phyloP scores from a whole-genome alignment of 495 filamentous ascomycete species.

The Oidiodendron maius region DNA sequence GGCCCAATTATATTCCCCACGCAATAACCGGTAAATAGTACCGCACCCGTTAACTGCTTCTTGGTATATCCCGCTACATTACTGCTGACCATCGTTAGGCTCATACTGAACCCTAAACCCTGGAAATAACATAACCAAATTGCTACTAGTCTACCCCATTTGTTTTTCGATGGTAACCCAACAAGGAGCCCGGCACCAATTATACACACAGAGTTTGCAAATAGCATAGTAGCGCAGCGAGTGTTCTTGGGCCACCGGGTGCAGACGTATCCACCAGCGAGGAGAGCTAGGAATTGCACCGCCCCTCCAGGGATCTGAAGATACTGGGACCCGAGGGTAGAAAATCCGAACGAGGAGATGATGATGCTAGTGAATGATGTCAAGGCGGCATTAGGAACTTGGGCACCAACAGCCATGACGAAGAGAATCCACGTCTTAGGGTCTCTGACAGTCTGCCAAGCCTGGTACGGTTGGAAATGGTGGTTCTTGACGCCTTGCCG shows the following conservation, averaged over 20 bases:
- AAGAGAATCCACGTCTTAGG: conserved; percentile 55
- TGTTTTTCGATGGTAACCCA: conserved; percentile 14
- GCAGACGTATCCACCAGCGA: conserved; percentile 53
- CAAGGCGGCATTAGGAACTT: conserved; percentile 17
- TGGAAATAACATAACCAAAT: conserved; percentile 23
- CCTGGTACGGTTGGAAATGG: conserved; percentile 39
- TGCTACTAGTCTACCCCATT: conserved; percentile 29
- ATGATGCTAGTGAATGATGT: conserved; percentile 21
- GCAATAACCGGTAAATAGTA: conserved; percentile 20
- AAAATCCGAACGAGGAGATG: conserved; percentile 18
- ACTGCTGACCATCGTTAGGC: conserved; percentile 22
- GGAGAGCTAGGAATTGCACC: conserved; percentile 49
- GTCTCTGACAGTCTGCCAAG: conserved; percentile 50
- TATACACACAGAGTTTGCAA: conserved; percentile 18
- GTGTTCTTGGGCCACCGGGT: conserved; percentile 17
- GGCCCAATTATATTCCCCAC: conserved; percentile 22
- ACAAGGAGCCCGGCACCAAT: conserved; percentile 17
- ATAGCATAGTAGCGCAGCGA: conserved; percentile 14
- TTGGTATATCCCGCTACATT: conserved; percentile 23
- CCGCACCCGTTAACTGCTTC: conserved; percentile 17
- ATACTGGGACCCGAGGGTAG: conserved; percentile 16
- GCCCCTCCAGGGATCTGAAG: conserved; percentile 21
- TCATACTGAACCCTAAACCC: conserved; percentile 38
- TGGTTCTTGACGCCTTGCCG: conserved; percentile 65
- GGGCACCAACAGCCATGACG: conserved; percentile 15